Conservation (phyloP, 768 basidiomycete genomes). For the Pulveroboletus sp. region DNA sequence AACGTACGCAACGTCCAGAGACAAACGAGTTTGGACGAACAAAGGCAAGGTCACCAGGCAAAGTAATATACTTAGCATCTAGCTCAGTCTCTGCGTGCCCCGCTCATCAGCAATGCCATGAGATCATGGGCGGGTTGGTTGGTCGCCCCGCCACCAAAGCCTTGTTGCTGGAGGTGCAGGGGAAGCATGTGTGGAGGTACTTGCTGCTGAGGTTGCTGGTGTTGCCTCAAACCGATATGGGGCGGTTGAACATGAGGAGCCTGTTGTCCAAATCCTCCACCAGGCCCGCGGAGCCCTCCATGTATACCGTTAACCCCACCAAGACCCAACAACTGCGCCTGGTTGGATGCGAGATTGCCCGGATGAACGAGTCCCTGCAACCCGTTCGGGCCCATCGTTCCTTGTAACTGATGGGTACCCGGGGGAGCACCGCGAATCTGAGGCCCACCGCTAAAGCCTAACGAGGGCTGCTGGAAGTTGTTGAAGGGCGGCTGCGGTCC, state of each 20-base stretch:
- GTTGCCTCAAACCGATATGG: constrained; percentile 31
- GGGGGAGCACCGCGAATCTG: constrained; percentile 50
- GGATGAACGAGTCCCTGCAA: constrained; percentile 52
- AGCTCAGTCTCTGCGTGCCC: constrained; percentile 57
- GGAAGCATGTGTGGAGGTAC: constrained; percentile 49
- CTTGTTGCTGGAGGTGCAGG: constrained; percentile 61
- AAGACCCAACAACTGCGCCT: constrained; percentile 43
- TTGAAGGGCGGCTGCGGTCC: constrained; percentile 49
- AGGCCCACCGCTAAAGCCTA: constrained; percentile 40
- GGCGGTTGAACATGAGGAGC: constrained; percentile 30
- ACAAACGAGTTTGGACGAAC: constrained; percentile 8
- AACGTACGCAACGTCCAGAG: constrained; percentile 27
- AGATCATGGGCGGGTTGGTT: constrained; percentile 66
- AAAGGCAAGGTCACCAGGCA: constrained; percentile 8
- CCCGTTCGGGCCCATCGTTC: constrained; percentile 41
- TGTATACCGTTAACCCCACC: constrained; percentile 42
- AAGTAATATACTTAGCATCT: constrained; percentile 12
- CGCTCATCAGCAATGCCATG: constrained; percentile 81
- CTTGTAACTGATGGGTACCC: constrained; percentile 44
- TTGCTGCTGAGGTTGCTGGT: constrained; percentile 42
- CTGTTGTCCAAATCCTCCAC: constrained; percentile 37
- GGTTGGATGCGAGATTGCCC: constrained; percentile 47
- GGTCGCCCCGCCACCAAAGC: constrained; percentile 39
- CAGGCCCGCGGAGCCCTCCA: constrained; percentile 43
- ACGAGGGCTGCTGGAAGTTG: constrained; percentile 43